Evolutionary conservation across 2,329 filamentous ascomycete genomes (phyloP), one percentile per base, ranked within the genome.

Genomic region (Ramularia endophylla): DNA sequence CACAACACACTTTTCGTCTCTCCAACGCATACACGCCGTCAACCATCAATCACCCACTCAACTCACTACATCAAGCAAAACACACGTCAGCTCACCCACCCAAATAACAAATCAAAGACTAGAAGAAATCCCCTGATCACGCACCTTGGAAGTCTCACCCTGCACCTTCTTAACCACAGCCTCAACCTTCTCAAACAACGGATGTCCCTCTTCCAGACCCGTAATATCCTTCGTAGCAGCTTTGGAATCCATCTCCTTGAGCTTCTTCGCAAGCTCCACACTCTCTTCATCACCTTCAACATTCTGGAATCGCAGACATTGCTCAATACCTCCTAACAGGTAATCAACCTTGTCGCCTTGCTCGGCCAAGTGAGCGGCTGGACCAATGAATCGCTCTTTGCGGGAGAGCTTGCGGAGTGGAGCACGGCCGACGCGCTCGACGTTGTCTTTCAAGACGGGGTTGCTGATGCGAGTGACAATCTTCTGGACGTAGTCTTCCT

Each of bases 371-470:
- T 94, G 85, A 8, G 86, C 80, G 33, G 92, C 90, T 4, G 92
- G 92, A 33, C 85, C 88, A 56, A 98, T 82, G 72, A 98, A 95
- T 32, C 92, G 88, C 72, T 98, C 92, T 71, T 94, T 92, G 66
- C 89, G 85, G 52, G 83, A 83, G 25, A 98, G 77, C 75, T 98
- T 98, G 64, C 92, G 85, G 46, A 98, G 73, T 13, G 92, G 92
- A 13, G 89, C 90, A 62, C 92, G 89, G 41, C 90, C 92, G 51
- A 98, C 92, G 65, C 92, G 89, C 72, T 94, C 87, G 27, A 95
- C 88, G 9, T 83, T 83, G 66, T 98, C 90, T 68, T 94, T 87
- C 44, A 95, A 76, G 54, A 89, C 82, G 11, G 87, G 89, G 73
- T 97, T 97, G 65, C 86, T 86, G 66, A 97, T 95, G 58, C 90